Conservation (phyloP, 2,329 filamentous ascomycete species). For the Coniochaeta ligniaria region DNA sequence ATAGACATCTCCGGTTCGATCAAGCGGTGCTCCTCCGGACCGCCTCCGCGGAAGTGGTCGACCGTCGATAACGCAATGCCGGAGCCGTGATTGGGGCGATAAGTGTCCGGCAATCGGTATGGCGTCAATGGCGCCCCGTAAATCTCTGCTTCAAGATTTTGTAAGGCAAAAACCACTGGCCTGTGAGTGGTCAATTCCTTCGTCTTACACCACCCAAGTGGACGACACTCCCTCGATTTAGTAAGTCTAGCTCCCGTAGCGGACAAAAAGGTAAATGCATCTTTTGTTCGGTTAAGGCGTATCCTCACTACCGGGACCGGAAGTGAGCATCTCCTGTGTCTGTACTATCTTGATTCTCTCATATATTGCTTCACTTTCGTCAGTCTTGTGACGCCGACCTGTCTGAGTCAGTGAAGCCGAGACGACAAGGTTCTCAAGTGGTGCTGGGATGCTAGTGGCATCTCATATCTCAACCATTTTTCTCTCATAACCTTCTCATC, state of each 20-base stretch:
- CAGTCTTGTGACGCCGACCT: background rate
- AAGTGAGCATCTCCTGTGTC: background rate
- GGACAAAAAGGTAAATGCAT: background rate
- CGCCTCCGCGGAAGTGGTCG: background rate
- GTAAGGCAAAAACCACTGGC: background rate
- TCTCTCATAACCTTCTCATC: background rate
- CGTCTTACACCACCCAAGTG: background rate
- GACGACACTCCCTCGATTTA: background rate
- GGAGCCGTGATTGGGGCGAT: slow-evolving; percentile 7
- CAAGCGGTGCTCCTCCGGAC: background rate
- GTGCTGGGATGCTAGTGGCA: slow-evolving; percentile 4
- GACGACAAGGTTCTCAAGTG: too few relatives aligned
- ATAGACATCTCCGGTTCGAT: background rate
- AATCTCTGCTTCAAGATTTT: slow-evolving; percentile 5
- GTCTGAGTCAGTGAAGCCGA: too few relatives aligned
- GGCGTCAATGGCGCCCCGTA: slow-evolving; percentile 9
- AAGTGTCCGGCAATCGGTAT: slow-evolving; percentile 12
- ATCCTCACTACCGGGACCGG: background rate
- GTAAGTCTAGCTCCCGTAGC: background rate
- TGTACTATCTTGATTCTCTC: background rate
- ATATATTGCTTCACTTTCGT: background rate
- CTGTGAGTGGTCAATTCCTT: slow-evolving; percentile 1
- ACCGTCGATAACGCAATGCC: background rate
- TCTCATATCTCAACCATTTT: background rate
- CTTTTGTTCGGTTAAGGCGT: background rate